phyloP scores from a whole-genome alignment of 2,329 filamentous ascomycete genomes.

The Penicillium sp. region DNA sequence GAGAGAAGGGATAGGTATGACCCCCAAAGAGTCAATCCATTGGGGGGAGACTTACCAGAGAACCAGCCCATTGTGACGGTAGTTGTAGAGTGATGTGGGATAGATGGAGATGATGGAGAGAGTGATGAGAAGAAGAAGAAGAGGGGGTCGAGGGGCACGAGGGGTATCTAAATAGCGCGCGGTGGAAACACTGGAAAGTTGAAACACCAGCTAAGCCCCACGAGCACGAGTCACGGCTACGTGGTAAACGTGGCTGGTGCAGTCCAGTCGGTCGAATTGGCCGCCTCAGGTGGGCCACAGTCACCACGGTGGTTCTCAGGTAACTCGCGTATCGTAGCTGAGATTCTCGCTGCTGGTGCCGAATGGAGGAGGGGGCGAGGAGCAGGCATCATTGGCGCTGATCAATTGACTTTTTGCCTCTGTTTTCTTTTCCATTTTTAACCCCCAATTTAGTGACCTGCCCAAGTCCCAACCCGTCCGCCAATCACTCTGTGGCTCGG shows the following conservation, averaged over 20 bases:
- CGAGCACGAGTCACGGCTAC: neutral
- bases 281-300: neutral
- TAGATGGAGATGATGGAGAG: neutral
- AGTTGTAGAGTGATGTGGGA: neutral
- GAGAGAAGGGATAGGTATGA: neutral
- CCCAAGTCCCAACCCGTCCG: neutral
- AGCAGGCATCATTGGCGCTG: neutral
- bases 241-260: constrained; percentile 1
- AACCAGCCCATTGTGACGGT: constrained; percentile 25
- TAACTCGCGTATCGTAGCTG: neutral
- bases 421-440: neutral
- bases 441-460: no score
- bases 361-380: neutral
- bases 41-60: constrained; percentile 13
- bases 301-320: no score
- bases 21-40: neutral
- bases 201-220: neutral
- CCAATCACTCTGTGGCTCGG: neutral
- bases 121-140: neutral
- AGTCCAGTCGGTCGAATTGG: neutral
- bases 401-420: neutral
- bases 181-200: neutral
- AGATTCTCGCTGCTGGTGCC: neutral
- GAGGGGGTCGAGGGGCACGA: neutral
- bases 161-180: neutral